Evolutionary conservation across 495 filamentous ascomycete species (phyloP), one percentile per base, ranked within the genome.

Genomic region (Pyrenula massariospora): DNA sequence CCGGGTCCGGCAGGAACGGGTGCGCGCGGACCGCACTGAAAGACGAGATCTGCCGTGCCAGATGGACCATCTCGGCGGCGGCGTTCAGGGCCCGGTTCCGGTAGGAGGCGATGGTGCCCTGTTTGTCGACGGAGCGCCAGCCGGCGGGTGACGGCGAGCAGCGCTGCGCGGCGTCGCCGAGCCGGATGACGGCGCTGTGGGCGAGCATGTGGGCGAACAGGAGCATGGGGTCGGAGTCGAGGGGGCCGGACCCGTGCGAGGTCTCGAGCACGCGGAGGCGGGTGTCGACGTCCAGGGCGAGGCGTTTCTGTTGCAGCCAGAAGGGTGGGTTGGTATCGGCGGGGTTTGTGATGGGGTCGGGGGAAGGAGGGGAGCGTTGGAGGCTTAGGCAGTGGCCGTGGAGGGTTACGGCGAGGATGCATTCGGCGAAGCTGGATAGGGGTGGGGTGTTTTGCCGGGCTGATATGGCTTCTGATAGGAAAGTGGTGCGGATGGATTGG

Each of bases 401-500:
- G 15, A 81, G 68, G 2, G 73, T 79, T 36, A 70, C 69, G 2
- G 77, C 59, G 49, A 79, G 61, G 47, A 73, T 69, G 57, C 70
- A 75, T 60, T 79, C 76, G n/a, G 71, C 65, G 23, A 81, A 67
- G 1, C 73, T 66, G 0, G 75, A 77, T 12, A 72, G 60, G 19
- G 31, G 31, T 8, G n/a, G n/a, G 8, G n/a, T 20, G 8, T 8
- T 8, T 10, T 20, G 50, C 50, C 50, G 8, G 10, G 8, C 19
- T 52, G 22, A 24, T 48, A 80, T 71, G 2, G 68, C 66, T 47
- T 81, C 76, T 0, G 70, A 62, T 0, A 81, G 58, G 48, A 75
- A 77, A 12, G 58, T 65, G n/a, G 66, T 70, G 20, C 67, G 66
- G 31, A 70, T 63, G 1, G 72, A 70, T 36, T 74, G 65, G 2